Conservation (phyloP, 306 rosid genomes). For the Clitoria ternatea region DNA sequence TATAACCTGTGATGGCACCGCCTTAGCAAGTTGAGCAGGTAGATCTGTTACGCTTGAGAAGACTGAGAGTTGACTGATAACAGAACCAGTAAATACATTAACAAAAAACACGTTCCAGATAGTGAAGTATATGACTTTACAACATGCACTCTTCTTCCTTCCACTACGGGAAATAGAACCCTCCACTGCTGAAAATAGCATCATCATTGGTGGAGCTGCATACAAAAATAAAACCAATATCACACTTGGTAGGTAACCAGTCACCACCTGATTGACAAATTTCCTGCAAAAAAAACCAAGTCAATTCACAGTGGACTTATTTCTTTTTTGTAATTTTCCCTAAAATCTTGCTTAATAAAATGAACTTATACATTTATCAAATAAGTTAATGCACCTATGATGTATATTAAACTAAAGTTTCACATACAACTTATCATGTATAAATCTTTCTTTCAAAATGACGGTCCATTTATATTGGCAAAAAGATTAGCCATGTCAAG, state of each 20-base stretch:
- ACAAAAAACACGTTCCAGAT: conserved; percentile 97
- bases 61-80: conserved; percentile 56
- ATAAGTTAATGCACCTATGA: not conserved
- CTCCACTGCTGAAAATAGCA: conserved; percentile 71
- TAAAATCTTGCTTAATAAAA: not conserved
- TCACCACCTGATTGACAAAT: conserved; percentile 57
- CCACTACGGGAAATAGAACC: conserved; percentile 82
- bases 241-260: conserved; percentile 96
- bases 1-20: conserved; percentile 85
- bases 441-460: not conserved
- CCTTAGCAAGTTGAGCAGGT: conserved; percentile 76
- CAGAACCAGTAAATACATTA: conserved; percentile 75
- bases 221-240: conserved; percentile 65
- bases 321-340: not conserved
- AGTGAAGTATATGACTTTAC: conserved; percentile 84
- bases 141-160: conserved; percentile 92
- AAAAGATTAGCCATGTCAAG: not conserved
- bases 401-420: conserved; percentile 6
- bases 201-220: conserved; percentile 77
- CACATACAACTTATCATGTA: conserved; percentile 8
- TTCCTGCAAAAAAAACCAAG: conserved; percentile 45
- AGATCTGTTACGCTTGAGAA: conserved; percentile 68
- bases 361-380: conserved; percentile 10
- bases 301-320: conserved; percentile 12
- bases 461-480: not conserved